Evolutionary conservation across 257 asterid species (phyloP).

Genomic region (Solanum etuberosum): DNA sequence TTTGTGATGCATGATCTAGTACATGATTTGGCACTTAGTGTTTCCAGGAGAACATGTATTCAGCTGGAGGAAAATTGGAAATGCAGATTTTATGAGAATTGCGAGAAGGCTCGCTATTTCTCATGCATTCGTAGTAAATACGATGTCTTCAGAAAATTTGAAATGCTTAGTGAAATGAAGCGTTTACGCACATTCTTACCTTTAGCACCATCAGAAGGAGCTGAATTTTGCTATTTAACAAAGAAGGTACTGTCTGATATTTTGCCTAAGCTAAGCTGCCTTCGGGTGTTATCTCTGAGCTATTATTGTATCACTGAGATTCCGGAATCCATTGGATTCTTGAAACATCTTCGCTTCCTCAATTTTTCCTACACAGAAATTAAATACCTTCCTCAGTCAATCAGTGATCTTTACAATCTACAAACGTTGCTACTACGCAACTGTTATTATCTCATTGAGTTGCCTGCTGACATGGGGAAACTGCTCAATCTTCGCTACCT

Average conservation of each 20-base stretch:
- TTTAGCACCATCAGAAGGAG: slow-evolving; percentile 19
- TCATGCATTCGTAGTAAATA: slow-evolving; percentile 36
- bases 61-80: slow-evolving; percentile 28
- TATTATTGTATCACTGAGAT: slow-evolving; percentile 30
- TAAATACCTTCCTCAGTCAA: slow-evolving; percentile 27
- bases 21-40: slow-evolving; percentile 33
- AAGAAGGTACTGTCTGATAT: slow-evolving; percentile 25
- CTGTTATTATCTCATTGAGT: slow-evolving; percentile 23
- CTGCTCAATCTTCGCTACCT: slow-evolving; percentile 28
- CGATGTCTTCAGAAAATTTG: slow-evolving; percentile 39
- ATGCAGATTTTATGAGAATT: neutral
- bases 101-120: slow-evolving; percentile 28
- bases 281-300: slow-evolving; percentile 27
- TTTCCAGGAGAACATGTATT: slow-evolving; percentile 25
- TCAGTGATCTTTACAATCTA: slow-evolving; percentile 20
- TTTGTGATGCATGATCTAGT: slow-evolving; percentile 38
- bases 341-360: slow-evolving; percentile 31
- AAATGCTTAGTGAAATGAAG: slow-evolving; percentile 21
- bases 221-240: slow-evolving; percentile 25
- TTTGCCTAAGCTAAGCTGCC: slow-evolving; percentile 29
- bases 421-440: slow-evolving; percentile 22
- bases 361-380: slow-evolving; percentile 30
- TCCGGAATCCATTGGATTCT: slow-evolving; percentile 29
- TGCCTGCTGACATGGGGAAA: slow-evolving; percentile 31
- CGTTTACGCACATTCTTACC: slow-evolving; percentile 31